Base-by-base conservation (phyloP, 441 rosid genomes). In the Syzygium syzygioides region DNA sequence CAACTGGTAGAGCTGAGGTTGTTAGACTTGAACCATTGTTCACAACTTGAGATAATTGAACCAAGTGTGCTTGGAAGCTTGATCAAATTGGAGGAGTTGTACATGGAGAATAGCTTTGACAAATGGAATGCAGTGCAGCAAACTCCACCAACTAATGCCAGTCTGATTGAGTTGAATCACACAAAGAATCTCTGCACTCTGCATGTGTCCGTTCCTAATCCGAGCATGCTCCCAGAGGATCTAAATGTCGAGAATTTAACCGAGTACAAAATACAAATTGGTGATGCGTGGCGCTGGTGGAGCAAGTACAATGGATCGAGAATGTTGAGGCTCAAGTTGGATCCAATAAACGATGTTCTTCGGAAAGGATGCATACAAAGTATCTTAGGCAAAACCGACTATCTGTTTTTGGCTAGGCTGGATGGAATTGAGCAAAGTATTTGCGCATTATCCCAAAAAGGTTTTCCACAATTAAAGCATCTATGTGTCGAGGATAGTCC, bases 211-310 rank as follows among this genome's bases (percentile, higher is more conserved):
- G 7, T 62, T 62, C 3, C 3, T 0, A 3, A 62, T 14, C 20
- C 71, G 3, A 62, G 11, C 6, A 0, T 0, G 2, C 71, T 62
- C 20, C 71, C 5, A 3, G 1, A n/a, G 19, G 19, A 62, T 62
- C 20, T 62, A 0, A 62, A 62, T 0, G 5, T 62, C 0, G 0
- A n/a, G 0, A n/a, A n/a, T 14, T 62, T 62, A n/a, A 62, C 2
- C 0, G 14, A 14, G 11, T 62, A 0, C 20, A n/a, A n/a, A 62
- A 62, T 62, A 37, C 2, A 7, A 0, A 62, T 62, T 7, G 71
- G 37, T 14, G 19, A 14, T 6, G 0, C n/a, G n/a, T n/a, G n/a
- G n/a, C n/a, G n/a, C n/a, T n/a, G n/a, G n/a, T n/a, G n/a, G n/a
- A n/a, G n/a, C n/a, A n/a, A n/a, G n/a, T n/a, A n/a, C n/a, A n/a